Conservation (phyloP, 345 rosid genomes). For the Gossypium turneri region DNA sequence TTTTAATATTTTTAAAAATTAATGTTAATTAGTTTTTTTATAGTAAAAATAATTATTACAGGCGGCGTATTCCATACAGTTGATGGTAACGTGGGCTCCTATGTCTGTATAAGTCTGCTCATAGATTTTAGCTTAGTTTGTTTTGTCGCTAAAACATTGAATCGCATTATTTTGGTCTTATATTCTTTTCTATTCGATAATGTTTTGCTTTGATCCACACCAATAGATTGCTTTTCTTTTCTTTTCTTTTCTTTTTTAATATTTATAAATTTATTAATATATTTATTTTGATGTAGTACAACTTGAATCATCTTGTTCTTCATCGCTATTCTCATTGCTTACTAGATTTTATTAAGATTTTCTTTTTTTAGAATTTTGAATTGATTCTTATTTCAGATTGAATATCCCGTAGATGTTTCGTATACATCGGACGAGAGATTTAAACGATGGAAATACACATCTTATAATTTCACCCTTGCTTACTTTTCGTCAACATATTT, state of each 20-base stretch:
- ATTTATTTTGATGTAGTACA: neutral
- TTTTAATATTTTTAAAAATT: too few relatives aligned
- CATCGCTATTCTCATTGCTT: neutral
- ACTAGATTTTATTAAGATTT: too few relatives aligned
- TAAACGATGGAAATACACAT: conserved; percentile 62
- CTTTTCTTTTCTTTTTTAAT: neutral
- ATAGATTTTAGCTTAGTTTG: neutral
- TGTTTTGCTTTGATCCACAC: neutral
- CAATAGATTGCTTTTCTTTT: neutral
- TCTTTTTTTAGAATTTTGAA: too few relatives aligned
- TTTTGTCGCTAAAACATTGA: neutral
- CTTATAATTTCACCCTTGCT: conserved; percentile 72
- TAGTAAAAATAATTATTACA: too few relatives aligned
- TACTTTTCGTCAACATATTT: conserved; percentile 67
- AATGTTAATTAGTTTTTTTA: neutral
- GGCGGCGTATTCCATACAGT: neutral
- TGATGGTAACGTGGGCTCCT: neutral
- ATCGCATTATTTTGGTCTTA: neutral
- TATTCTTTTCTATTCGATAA: neutral
- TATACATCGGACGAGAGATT: conserved; percentile 42
- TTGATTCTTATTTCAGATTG: conserved; percentile 40
- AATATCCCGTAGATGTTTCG: conserved; percentile 69
- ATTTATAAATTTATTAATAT: too few relatives aligned
- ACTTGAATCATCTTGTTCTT: neutral
- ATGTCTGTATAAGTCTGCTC: neutral